A percentile compares a stretch with the other conserved stretches of the same genome.
Conservation (phyloP, 1,139 yeast species). For the Zhuliangozyma parablackwelliae region DNA sequence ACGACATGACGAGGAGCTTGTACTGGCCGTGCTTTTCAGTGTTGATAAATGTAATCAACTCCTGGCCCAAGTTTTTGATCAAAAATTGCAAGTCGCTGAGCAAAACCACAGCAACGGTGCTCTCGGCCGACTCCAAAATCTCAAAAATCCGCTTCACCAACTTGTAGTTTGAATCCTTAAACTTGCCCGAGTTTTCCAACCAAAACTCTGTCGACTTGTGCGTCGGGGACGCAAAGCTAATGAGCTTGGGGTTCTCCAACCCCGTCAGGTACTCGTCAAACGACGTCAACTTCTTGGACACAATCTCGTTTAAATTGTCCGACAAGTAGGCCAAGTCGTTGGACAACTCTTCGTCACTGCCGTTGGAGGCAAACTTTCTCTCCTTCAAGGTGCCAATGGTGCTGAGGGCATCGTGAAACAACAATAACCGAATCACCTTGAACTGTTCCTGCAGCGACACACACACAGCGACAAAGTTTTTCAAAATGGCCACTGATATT, state of each 20-base stretch:
- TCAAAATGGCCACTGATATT: conserved; percentile 68
- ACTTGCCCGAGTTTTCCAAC: conserved; percentile 73
- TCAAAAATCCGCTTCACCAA: conserved; percentile 52
- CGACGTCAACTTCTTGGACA: conserved; percentile 70
- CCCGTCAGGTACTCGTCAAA: conserved; percentile 91
- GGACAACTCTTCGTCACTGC: conserved; percentile 79
- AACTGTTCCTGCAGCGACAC: conserved; percentile 30
- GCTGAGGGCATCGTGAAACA: conserved; percentile 74
- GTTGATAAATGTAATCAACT: conserved; percentile 68
- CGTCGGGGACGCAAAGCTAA: conserved; percentile 86
- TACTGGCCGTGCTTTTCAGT: conserved; percentile 53
- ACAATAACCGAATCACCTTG: conserved; percentile 61
- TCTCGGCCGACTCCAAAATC: conserved; percentile 24
- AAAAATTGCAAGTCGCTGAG: conserved; percentile 53
- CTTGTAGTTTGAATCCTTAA: conserved; percentile 76
- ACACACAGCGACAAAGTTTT: conserved; percentile 48
- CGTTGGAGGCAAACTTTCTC: conserved; percentile 75
- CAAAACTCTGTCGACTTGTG: conserved; percentile 87
- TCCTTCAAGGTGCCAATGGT: conserved; percentile 67
- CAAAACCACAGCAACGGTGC: conserved; percentile 32
- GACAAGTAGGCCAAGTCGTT: conserved; percentile 61
- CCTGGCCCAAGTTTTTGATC: conserved; percentile 47
- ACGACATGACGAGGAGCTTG: conserved; percentile 75
- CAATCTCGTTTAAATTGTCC: conserved; percentile 63
- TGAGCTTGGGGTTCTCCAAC: conserved; percentile 67